Conservation (phyloP, 176 grass and related monocot genomes). For the Puccinellia tenuiflora region DNA sequence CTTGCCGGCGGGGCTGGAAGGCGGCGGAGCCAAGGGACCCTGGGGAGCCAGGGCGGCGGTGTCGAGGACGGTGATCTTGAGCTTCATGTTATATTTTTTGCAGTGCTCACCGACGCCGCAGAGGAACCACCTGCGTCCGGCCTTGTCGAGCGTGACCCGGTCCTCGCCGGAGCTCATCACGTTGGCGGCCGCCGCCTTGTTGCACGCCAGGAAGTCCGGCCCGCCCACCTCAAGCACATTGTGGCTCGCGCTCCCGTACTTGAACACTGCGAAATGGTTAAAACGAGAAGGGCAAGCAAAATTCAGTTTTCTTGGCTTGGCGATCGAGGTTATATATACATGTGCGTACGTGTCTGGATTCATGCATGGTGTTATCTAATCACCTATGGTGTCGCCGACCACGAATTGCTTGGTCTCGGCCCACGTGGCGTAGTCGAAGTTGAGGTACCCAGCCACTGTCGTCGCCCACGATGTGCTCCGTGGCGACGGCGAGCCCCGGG, state of each 20-base stretch:
- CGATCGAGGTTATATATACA: too few relatives aligned
- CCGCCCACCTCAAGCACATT: conserved; percentile 30
- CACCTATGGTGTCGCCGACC: conserved; percentile 55
- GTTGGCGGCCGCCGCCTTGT: neutral
- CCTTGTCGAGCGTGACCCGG: conserved; percentile 8
- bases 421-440: conserved; percentile 35
- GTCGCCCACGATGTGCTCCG: conserved; percentile 43
- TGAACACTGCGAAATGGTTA: conserved; percentile 46
- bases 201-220: conserved; percentile 29
- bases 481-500: neutral
- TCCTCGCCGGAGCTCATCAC: conserved; percentile 12
- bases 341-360: neutral
- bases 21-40: neutral
- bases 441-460: conserved; percentile 20
- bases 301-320: too few relatives aligned
- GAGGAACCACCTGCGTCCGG: conserved; percentile 38
- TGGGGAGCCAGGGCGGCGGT: neutral
- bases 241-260: conserved; percentile 21
- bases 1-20: conserved; percentile 2
- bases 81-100: conserved; percentile 24
- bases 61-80: conserved; percentile 30
- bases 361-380: neutral
- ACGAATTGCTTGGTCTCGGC: conserved; percentile 34
- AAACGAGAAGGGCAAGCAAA: too few relatives aligned
- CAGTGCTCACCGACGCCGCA: conserved; percentile 38